phyloP scores from a whole-genome alignment of 768 basidiomycete genomes.

The Clathrus columnatus region DNA sequence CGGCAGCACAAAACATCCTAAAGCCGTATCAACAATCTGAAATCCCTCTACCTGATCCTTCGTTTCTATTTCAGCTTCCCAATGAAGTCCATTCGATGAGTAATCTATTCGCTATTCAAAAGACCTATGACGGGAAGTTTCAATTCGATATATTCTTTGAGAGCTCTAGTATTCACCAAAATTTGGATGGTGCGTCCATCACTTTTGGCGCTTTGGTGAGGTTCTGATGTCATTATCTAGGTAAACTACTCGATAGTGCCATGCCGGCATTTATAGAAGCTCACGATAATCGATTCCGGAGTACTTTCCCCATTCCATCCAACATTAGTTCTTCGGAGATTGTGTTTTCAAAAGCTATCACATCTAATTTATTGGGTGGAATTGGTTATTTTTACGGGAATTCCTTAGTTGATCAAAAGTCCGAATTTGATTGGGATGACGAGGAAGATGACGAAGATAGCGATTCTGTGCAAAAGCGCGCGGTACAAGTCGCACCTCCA shows the following conservation, averaged over 20 bases:
- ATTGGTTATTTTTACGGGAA: conserved; percentile 93
- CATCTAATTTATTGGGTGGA: conserved; percentile 86
- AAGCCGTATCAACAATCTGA: conserved; percentile 43
- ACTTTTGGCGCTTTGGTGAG: neutral
- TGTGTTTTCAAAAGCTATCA: conserved; percentile 79
- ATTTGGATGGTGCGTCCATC: conserved; percentile 48
- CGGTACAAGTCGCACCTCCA: conserved; percentile 65
- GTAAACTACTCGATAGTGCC: conserved; percentile 54
- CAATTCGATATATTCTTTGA: conserved; percentile 88
- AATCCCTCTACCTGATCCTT: conserved; percentile 61
- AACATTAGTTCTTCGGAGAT: conserved; percentile 39
- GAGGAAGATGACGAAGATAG: conserved; percentile 44
- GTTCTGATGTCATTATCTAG: conserved; percentile 29
- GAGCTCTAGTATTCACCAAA: conserved; percentile 56
- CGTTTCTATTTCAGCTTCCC: conserved; percentile 66
- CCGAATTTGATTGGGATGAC: conserved; percentile 90
- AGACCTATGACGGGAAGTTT: conserved; percentile 75
- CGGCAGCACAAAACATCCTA: conserved; percentile 46
- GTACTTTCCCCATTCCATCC: conserved; percentile 58
- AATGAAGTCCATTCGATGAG: conserved; percentile 64
- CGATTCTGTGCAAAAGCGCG: conserved; percentile 33
- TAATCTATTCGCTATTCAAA: conserved; percentile 85
- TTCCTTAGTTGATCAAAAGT: conserved; percentile 77
- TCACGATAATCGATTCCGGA: conserved; percentile 60
- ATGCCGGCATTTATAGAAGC: conserved; percentile 54